Evolutionary conservation across 164 flowering plant genomes (phyloP).

Genomic region (Malania oleifera): DNA sequence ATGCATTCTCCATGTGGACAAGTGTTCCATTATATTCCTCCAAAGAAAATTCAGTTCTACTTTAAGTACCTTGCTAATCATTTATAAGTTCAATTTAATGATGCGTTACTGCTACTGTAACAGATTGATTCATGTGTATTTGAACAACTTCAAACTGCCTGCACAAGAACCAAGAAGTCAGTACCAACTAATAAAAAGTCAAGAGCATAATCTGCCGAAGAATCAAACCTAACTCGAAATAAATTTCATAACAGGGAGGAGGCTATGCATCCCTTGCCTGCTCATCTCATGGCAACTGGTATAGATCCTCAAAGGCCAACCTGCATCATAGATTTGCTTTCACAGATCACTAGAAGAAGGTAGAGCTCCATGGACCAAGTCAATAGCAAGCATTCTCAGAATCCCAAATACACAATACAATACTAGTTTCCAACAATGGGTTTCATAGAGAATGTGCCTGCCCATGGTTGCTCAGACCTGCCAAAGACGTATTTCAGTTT

Average conservation of each 20-base stretch:
- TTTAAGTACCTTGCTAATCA: too few species aligned
- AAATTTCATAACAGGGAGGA: not conserved
- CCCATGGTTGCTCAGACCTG: too few species aligned
- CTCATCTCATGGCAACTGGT: not conserved
- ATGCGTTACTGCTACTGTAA: too few species aligned
- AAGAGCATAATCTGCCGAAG: not conserved
- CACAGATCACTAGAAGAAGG: not conserved
- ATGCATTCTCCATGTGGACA: not conserved
- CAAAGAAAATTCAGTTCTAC: too few species aligned
- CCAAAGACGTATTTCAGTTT: not conserved
- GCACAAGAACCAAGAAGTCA: conserved; percentile 1
- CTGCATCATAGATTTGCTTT: not conserved
- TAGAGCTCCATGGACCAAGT: not conserved
- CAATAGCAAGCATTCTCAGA: not conserved
- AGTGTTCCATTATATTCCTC: too few species aligned
- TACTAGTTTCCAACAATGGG: too few species aligned
- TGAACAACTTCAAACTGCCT: not conserved
- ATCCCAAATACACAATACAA: too few species aligned
- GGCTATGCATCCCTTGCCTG: too few species aligned
- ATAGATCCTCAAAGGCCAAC: not conserved
- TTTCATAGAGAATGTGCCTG: not conserved
- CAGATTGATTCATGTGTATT: not conserved
- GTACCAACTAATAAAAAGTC: not conserved
- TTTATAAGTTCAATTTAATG: too few species aligned
- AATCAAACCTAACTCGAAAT: not conserved